Evolutionary conservation across 1,284 basidiomycete species (phyloP).

Genomic region (Apiotrichum sp.): DNA sequence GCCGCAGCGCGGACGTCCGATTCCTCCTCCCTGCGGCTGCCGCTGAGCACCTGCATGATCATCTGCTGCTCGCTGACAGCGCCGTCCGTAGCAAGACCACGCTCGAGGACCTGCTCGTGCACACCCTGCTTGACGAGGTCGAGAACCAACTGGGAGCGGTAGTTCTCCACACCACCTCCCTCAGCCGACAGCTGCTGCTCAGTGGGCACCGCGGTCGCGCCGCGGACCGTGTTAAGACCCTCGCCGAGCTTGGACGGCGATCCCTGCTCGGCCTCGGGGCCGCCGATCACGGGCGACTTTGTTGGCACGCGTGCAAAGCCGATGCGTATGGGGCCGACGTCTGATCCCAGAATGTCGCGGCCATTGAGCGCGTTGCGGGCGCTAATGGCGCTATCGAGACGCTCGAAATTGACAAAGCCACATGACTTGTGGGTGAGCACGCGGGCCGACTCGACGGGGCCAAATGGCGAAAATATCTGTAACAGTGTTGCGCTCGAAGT

Average conservation of each 20-base stretch:
- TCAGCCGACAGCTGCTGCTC: constrained; percentile 74
- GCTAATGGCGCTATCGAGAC: constrained; percentile 88
- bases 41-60: constrained; percentile 86
- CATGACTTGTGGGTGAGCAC: constrained; percentile 81
- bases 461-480: constrained; percentile 80
- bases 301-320: constrained; percentile 94
- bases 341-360: constrained; percentile 87
- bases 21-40: constrained; percentile 69
- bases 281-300: constrained; percentile 51
- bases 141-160: constrained; percentile 79
- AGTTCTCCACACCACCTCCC: constrained; percentile 85
- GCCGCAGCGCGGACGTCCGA: constrained; percentile 72
- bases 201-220: constrained; percentile 75
- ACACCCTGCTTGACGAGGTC: constrained; percentile 83
- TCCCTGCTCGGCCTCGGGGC: constrained; percentile 25
- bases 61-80: constrained; percentile 85
- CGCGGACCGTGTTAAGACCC: constrained; percentile 61
- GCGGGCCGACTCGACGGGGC: constrained; percentile 91
- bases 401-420: constrained; percentile 84
- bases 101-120: constrained; percentile 54
- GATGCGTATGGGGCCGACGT: constrained; percentile 91
- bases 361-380: constrained; percentile 92
- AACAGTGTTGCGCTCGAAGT: constrained; percentile 88
- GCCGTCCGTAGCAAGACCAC: constrained; percentile 47
- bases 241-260: constrained; percentile 57